Conservation (phyloP, 495 filamentous ascomycete species). For the Polyplosphaeria fusca region DNA sequence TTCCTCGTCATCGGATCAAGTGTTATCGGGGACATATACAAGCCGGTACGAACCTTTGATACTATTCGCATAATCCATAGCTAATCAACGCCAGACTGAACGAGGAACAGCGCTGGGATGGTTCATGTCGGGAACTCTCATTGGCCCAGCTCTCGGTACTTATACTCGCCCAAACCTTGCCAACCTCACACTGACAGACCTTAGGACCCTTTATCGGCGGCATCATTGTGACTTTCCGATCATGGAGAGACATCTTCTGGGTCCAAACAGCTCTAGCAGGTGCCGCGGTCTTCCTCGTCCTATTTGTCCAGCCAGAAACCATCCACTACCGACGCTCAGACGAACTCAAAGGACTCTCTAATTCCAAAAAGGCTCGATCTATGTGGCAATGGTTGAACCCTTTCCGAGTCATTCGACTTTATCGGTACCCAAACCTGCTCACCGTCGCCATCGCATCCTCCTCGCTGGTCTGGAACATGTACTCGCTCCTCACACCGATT, state of each 20-base stretch:
- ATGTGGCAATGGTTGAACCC: slow-evolving; percentile 63
- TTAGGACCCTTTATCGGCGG: slow-evolving; percentile 51
- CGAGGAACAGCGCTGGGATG: slow-evolving; percentile 67
- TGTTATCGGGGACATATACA: slow-evolving; percentile 51
- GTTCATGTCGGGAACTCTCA: slow-evolving; percentile 63
- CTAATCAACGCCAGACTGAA: slow-evolving; percentile 46
- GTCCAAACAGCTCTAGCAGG: slow-evolving; percentile 64
- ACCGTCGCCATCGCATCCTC: slow-evolving; percentile 58
- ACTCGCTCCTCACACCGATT: slow-evolving; percentile 68
- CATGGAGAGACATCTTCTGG: slow-evolving; percentile 72
- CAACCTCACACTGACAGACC: background rate
- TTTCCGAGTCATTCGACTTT: slow-evolving; percentile 55
- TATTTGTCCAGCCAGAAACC: slow-evolving; percentile 67
- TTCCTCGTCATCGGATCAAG: slow-evolving; percentile 65
- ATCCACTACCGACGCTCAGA: slow-evolving; percentile 57
- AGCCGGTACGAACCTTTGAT: slow-evolving; percentile 31
- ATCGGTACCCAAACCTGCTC: slow-evolving; percentile 62
- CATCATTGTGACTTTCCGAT: slow-evolving; percentile 66
- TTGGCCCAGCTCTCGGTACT: slow-evolving; percentile 64
- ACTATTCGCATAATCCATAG: background rate
- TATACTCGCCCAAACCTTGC: background rate
- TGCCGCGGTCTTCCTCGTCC: slow-evolving; percentile 55
- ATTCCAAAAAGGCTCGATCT: slow-evolving; percentile 47
- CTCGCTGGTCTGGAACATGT: slow-evolving; percentile 70
- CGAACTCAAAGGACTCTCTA: slow-evolving; percentile 52